Evolutionary conservation across 352 stramenopile genomes (phyloP).

Genomic region (Phytophthora sp.): DNA sequence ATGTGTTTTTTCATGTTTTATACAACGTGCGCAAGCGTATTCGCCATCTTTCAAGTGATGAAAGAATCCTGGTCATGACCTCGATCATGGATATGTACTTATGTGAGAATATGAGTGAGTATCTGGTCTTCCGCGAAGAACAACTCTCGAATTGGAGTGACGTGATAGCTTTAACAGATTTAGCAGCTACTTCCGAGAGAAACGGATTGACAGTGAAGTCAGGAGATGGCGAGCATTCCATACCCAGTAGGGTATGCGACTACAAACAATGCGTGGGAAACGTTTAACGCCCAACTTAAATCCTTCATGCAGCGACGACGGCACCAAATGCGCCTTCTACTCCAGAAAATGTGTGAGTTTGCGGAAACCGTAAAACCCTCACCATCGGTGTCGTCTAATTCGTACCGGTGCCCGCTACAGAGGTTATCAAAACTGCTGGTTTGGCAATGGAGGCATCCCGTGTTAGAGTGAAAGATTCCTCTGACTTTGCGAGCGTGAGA

Average conservation of each 20-base stretch:
- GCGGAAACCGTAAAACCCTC: not conserved
- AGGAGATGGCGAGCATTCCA: not conserved
- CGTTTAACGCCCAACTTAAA: not conserved
- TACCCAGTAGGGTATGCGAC: not conserved
- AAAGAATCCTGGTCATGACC: not conserved
- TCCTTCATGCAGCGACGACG: not conserved
- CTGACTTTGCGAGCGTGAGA: too few relatives aligned
- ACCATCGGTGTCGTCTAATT: too few relatives aligned
- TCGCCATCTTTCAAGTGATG: not conserved
- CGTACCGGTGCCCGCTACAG: too few relatives aligned
- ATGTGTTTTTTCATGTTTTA: not conserved
- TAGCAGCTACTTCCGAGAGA: not conserved
- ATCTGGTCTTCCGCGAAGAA: not conserved
- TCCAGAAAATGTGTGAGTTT: not conserved
- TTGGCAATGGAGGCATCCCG: too few relatives aligned
- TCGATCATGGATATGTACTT: not conserved
- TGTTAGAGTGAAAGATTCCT: too few relatives aligned
- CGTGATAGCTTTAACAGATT: not conserved
- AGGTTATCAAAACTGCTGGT: too few relatives aligned
- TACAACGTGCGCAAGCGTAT: not conserved
- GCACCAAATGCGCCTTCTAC: not conserved
- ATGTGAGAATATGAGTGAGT: not conserved
- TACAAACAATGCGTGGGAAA: not conserved
- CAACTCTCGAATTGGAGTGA: not conserved
- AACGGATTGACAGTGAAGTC: not conserved